These are phyloP conservation scores for Globisporangium ultimum DNA, from an alignment of 352 stramenopile genomes.

Conservation along the genomic window DNA sequence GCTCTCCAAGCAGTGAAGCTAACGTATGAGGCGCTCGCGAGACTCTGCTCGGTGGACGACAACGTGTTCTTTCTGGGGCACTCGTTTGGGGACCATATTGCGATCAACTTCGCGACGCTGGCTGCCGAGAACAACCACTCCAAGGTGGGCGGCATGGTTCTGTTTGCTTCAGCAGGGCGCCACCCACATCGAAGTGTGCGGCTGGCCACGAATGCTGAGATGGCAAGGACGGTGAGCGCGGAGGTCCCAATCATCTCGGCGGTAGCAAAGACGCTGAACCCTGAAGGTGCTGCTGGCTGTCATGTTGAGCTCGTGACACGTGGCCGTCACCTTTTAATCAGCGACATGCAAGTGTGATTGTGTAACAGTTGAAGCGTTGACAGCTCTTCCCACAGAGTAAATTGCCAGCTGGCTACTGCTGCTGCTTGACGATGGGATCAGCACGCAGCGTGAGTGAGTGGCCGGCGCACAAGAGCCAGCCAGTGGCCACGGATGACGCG, in stretches of 20 bases:
- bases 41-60: constrained; percentile 21
- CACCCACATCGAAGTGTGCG: constrained; percentile 17
- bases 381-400: constrained; percentile 14
- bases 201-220: constrained; percentile 9
- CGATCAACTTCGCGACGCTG: constrained; percentile 37
- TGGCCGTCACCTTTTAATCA: not conserved
- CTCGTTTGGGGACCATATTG: constrained; percentile 26
- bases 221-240: constrained; percentile 14
- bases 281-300: too few species aligned
- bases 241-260: constrained; percentile 12
- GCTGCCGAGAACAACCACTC: constrained; percentile 13
- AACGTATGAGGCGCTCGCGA: constrained; percentile 36
- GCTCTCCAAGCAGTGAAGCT: constrained; percentile 27
- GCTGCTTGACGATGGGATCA: too few species aligned
- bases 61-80: not conserved
- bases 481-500: constrained; percentile 35
- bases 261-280: not conserved
- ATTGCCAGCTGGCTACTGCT: too few species aligned
- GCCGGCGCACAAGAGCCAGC: constrained; percentile 10
- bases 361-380: constrained; percentile 17
- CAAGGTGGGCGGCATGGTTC: constrained; percentile 21
- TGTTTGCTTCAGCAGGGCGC: constrained; percentile 25
- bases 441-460: constrained; percentile 22
- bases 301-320: too few species aligned
- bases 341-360: constrained; percentile 19